Percentiles rank a stretch among this genome's conserved stretches.
These are phyloP conservation scores for Saccharomycopsis fibuligera DNA, from an alignment of 805 yeast species.

Conservation along the genomic window DNA sequence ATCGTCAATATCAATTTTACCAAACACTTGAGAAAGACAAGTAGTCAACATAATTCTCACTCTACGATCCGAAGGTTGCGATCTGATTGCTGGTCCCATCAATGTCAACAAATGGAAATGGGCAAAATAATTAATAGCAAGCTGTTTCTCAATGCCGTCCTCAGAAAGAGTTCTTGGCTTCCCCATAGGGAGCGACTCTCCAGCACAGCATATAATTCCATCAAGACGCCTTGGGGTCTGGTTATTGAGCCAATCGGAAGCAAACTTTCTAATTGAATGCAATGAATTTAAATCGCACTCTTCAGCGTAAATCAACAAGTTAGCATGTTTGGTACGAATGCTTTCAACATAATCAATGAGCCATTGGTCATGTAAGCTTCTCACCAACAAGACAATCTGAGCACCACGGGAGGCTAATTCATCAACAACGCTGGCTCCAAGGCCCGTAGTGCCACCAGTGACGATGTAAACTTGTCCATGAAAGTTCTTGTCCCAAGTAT, in stretches of 20 bases:
- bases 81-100: constrained; percentile 74
- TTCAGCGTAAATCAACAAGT: constrained; percentile 83
- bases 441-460: constrained; percentile 92
- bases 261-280: constrained; percentile 76
- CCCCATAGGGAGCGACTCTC: constrained; percentile 69
- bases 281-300: constrained; percentile 74
- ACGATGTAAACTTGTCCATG: constrained; percentile 82
- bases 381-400: constrained; percentile 67
- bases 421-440: constrained; percentile 70
- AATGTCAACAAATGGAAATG: constrained; percentile 77
- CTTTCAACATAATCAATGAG: constrained; percentile 72
- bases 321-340: constrained; percentile 60
- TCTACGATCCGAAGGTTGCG: constrained; percentile 93
- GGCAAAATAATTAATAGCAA: constrained; percentile 74
- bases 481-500: constrained; percentile 88
- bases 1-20: constrained; percentile 53
- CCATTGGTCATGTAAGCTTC: constrained; percentile 66
- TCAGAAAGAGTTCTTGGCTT: constrained; percentile 53
- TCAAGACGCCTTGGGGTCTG: constrained; percentile 87
- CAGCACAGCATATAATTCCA: constrained; percentile 84
- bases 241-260: constrained; percentile 90
- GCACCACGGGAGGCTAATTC: constrained; percentile 83
- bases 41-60: constrained; percentile 76
- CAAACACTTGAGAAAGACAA: constrained; percentile 74
- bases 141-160: constrained; percentile 85